These are phyloP conservation scores for Diaporthe caulivora DNA, from an alignment of 2,329 filamentous ascomycete genomes.

Conservation along the genomic window DNA sequence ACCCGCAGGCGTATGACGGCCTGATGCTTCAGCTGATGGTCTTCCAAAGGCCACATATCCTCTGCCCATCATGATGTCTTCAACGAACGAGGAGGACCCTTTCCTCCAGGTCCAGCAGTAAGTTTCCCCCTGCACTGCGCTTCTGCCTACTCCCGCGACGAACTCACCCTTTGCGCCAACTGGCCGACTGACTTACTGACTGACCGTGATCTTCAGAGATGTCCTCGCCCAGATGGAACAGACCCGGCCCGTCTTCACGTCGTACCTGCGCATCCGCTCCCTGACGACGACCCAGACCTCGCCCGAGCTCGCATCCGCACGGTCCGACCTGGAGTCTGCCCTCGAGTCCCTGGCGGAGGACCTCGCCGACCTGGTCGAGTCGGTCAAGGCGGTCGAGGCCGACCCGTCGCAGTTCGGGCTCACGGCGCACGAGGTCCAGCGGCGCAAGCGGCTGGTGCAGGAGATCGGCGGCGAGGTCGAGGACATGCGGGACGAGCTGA, in stretches of 20 bases:
- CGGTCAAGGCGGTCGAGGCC: conserved; percentile 87
- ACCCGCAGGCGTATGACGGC: background rate
- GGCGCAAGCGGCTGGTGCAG: conserved; percentile 84
- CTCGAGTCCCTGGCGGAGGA: conserved; percentile 82
- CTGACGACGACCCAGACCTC: conserved; percentile 78
- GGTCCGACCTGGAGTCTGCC: conserved; percentile 74
- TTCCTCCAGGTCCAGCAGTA: conserved; percentile 81
- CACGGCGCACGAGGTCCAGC: conserved; percentile 82
- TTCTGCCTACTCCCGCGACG: conserved; percentile 20
- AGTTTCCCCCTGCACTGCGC: background rate
- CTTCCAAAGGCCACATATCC: conserved; percentile 8
- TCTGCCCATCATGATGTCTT: conserved; percentile 71
- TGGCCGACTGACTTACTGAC: background rate
- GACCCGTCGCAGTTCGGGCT: conserved; percentile 91
- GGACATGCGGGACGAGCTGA: conserved; percentile 87
- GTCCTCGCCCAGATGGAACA: conserved; percentile 85
- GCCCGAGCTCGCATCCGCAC: conserved; percentile 86
- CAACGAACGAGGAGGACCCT: conserved; percentile 75
- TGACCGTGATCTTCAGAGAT: conserved; percentile 70
- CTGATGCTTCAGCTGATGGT: conserved; percentile 33
- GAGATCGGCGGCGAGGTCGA: conserved; percentile 92
- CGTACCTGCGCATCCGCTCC: conserved; percentile 95
- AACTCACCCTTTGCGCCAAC: background rate
- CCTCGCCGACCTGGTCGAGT: conserved; percentile 87
- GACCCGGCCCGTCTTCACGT: conserved; percentile 89